These are phyloP conservation scores for Xylariaceae sp. DNA, from an alignment of 2,329 filamentous ascomycete genomes.

Conservation along the genomic window DNA sequence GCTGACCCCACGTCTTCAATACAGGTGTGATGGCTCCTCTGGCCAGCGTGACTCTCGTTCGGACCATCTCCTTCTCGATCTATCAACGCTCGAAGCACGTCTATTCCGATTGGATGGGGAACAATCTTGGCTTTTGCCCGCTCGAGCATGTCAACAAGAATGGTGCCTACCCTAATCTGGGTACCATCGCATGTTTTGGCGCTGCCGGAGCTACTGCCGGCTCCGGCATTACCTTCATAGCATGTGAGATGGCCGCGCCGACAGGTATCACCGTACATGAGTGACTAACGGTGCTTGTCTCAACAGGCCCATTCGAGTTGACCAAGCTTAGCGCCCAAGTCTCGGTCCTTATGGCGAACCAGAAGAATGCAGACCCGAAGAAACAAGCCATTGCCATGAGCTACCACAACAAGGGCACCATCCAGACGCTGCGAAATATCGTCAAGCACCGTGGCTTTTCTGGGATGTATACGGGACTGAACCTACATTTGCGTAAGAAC, in stretches of 20 bases:
- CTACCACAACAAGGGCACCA: slow-evolving; percentile 71
- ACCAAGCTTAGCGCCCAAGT: slow-evolving; percentile 86
- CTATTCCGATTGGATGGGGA: slow-evolving; percentile 63
- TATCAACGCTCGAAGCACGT: slow-evolving; percentile 71
- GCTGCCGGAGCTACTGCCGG: slow-evolving; percentile 72
- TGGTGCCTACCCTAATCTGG: slow-evolving; percentile 63
- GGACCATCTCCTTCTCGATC: slow-evolving; percentile 71
- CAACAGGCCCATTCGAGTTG: slow-evolving; percentile 69
- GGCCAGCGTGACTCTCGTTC: slow-evolving; percentile 67
- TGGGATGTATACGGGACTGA: slow-evolving; percentile 75
- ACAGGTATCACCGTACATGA: not conserved
- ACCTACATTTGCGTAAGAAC: slow-evolving; percentile 64
- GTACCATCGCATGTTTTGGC: slow-evolving; percentile 69
- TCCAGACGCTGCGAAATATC: slow-evolving; percentile 69
- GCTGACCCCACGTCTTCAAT: slow-evolving; percentile 17
- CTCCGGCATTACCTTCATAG: slow-evolving; percentile 70
- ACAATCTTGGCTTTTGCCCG: slow-evolving; percentile 61
- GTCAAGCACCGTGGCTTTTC: slow-evolving; percentile 63
- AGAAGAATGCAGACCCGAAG: slow-evolving; percentile 39
- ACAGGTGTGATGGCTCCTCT: slow-evolving; percentile 72
- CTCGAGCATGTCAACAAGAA: slow-evolving; percentile 63
- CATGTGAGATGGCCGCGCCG: slow-evolving; percentile 47
- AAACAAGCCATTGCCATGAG: slow-evolving; percentile 56
- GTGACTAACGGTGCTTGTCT: slow-evolving; percentile 8
- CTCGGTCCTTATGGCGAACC: slow-evolving; percentile 64